phyloP scores from a whole-genome alignment of 2,329 filamentous ascomycete species.

The Fusarium sulawesiense region DNA sequence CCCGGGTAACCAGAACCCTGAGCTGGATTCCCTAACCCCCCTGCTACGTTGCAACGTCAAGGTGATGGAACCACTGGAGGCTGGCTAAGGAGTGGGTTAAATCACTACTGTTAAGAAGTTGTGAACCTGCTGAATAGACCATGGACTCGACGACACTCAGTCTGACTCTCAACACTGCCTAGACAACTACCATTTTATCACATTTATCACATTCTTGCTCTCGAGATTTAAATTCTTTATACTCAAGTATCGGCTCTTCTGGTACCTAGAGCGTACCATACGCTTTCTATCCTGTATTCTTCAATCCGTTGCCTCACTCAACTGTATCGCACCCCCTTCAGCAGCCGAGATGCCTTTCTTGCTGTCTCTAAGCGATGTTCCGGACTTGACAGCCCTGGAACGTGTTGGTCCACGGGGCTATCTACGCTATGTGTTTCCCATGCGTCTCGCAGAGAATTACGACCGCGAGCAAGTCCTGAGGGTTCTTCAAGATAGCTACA shows the following conservation, averaged over 20 bases:
- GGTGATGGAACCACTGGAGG: too few species aligned
- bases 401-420: constrained; percentile 22
- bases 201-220: too few species aligned
- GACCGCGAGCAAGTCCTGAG: background rate
- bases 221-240: background rate
- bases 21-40: background rate
- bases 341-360: background rate
- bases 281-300: background rate
- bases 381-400: constrained; percentile 18
- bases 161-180: too few species aligned
- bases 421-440: constrained; percentile 27
- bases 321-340: accelerated
- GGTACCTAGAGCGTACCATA: background rate
- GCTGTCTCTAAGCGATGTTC: background rate
- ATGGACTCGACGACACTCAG: background rate
- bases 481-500: constrained; percentile 2
- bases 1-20: background rate
- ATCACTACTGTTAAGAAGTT: background rate
- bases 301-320: too few species aligned
- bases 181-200: background rate
- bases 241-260: background rate
- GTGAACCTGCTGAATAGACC: background rate
- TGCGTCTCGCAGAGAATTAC: constrained; percentile 2
- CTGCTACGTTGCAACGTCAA: background rate
- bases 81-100: background rate